phyloP scores from a whole-genome alignment of 2,329 filamentous ascomycete species.

The Hypoxylon rubiginosum region DNA sequence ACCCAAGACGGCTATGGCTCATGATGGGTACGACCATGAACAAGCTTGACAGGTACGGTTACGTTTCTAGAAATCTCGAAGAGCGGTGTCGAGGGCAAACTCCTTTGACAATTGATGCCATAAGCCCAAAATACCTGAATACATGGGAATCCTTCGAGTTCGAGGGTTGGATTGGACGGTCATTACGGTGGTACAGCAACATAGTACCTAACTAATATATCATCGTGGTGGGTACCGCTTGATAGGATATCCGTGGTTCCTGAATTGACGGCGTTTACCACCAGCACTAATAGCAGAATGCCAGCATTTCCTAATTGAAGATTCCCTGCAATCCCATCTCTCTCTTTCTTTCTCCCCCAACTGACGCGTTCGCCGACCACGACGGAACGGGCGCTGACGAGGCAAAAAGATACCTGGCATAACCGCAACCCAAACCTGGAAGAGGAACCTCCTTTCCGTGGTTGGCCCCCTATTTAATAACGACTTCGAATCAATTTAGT shows the following conservation, averaged over 20 bases:
- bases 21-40: background rate
- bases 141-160: constrained; percentile 24
- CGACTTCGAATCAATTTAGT: constrained; percentile 31
- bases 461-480: constrained; percentile 28
- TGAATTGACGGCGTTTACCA: constrained; percentile 34
- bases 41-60: background rate
- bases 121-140: constrained; percentile 25
- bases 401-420: constrained; percentile 2
- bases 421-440: constrained; percentile 10
- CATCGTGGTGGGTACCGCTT: constrained; percentile 26
- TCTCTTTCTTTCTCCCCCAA: background rate
- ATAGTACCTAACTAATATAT: background rate
- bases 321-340: constrained; percentile 12
- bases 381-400: constrained; percentile 15
- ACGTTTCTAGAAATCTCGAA: constrained; percentile 34
- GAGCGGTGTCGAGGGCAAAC: constrained; percentile 34
- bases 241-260: constrained; percentile 39
- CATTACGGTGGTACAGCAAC: constrained; percentile 15
- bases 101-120: constrained; percentile 6
- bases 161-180: constrained; percentile 13
- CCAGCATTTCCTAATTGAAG: constrained; percentile 26
- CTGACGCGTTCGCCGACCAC: constrained; percentile 14
- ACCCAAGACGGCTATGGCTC: constrained; percentile 35
- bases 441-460: constrained; percentile 24
- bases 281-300: constrained; percentile 35